Base-by-base conservation (phyloP, 139 green algal species). In the Helicosporidium sp. region DNA sequence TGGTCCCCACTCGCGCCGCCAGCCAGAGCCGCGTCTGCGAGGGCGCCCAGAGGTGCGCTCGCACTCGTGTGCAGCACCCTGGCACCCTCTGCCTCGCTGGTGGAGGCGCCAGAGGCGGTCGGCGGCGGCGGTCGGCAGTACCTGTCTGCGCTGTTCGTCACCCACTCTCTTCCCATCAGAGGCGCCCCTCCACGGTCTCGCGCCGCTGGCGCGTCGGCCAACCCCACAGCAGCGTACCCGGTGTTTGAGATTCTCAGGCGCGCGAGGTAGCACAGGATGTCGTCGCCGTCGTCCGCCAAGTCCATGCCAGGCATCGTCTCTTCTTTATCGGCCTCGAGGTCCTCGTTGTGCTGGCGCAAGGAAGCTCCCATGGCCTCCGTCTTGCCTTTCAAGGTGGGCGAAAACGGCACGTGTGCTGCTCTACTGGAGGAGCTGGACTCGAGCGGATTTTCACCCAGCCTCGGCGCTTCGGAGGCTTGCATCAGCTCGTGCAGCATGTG, bases 251-350 rank as follows among this genome's bases (percentile, higher is more conserved):
- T 50, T 1, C 59, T 37, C 12, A 64, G 29, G 12, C 64, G 48
- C 23, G 69, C 69, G 3, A 54, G 58, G 36, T 44, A 72, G 23
- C 35, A 65, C 16, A 42, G 13, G 3, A 59, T 63, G 12, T 31
- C 19, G 12, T 43, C 46, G 15, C 7, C 41, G 17, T 26, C 47
- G 10, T 62, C 49, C 31, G 57, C 57, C 16, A n/a, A n/a, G n/a
- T n/a, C n/a, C n/a, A n/a, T n/a, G n/a, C n/a, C n/a, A n/a, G n/a
- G n/a, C n/a, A n/a, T n/a, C n/a, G n/a, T n/a, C n/a, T n/a, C n/a
- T n/a, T n/a, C n/a, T n/a, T n/a, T n/a, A n/a, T n/a, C n/a, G n/a
- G n/a, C n/a, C n/a, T n/a, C n/a, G n/a, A n/a, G n/a, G n/a, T n/a
- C n/a, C n/a, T n/a, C n/a, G n/a, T n/a, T n/a, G n/a, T n/a, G n/a